These are phyloP conservation scores for Helianthus annuus DNA, from an alignment of 129 eudicot genomes.

Conservation along the genomic window HanXRQr2.0-SUNRISE NC_035433.2:47962737-47963236, in stretches of 20 bases:
- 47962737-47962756: too few relatives aligned
- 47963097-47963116: conserved; percentile 55
- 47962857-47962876: too few relatives aligned
- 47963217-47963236: conserved; percentile 67
- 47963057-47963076: conserved; percentile 73
- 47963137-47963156: conserved; percentile 52
- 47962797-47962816: too few relatives aligned
- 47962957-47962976: conserved; percentile 49
- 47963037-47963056: conserved; percentile 67
- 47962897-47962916: too few relatives aligned
- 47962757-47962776: too few relatives aligned
- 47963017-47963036: conserved; percentile 79
- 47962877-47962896: too few relatives aligned
- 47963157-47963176: conserved; percentile 51
- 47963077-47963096: conserved; percentile 71
- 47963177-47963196: conserved; percentile 57
- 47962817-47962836: too few relatives aligned
- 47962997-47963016: conserved; percentile 72
- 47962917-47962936: too few relatives aligned
- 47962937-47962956: conserved; percentile 7
- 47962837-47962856: too few relatives aligned
- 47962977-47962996: conserved; percentile 62
- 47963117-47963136: conserved; percentile 83
- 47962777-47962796: too few relatives aligned
- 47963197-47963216: conserved; percentile 60